phyloP scores from a whole-genome alignment of 192 early-diverging fungal genomes.

The Podila horticola region DNA sequence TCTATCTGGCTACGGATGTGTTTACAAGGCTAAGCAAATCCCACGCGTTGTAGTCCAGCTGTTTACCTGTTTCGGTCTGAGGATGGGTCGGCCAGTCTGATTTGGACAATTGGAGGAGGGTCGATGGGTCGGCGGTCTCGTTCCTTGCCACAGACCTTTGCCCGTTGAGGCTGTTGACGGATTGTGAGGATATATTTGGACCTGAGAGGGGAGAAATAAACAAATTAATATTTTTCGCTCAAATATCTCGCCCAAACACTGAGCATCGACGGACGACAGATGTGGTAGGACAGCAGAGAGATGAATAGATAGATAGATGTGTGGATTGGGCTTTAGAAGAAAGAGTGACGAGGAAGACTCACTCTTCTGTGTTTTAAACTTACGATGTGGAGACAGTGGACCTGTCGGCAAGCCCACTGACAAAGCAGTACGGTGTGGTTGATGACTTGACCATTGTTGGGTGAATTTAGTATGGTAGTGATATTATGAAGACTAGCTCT shows the following conservation, averaged over 20 bases:
- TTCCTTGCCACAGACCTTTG: constrained; percentile 91
- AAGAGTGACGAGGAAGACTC: not conserved
- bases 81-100: constrained; percentile 48
- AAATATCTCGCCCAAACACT: not conserved
- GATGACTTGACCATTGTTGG: constrained; percentile 32
- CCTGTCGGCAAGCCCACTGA: constrained; percentile 34
- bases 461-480: not conserved
- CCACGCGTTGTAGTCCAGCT: not conserved
- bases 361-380: constrained; percentile 4
- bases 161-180: constrained; percentile 86
- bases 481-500: not conserved
- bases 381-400: constrained; percentile 20
- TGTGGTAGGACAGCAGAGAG: not conserved
- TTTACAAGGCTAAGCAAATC: not conserved
- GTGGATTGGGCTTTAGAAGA: not conserved
- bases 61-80: constrained; percentile 36
- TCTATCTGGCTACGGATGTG: not conserved
- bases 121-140: constrained; percentile 86
- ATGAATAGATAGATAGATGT: not conserved
- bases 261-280: not conserved
- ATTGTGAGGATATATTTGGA: constrained; percentile 67
- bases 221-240: constrained; percentile 1
- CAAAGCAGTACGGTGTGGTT: constrained; percentile 43
- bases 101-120: constrained; percentile 79
- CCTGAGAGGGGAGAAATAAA: constrained; percentile 4